A percentile compares a stretch with the other conserved stretches of the same genome.
These are phyloP conservation scores for Alternaria sp. DNA, from an alignment of 2,329 filamentous ascomycete genomes.

Conservation along the genomic window DNA sequence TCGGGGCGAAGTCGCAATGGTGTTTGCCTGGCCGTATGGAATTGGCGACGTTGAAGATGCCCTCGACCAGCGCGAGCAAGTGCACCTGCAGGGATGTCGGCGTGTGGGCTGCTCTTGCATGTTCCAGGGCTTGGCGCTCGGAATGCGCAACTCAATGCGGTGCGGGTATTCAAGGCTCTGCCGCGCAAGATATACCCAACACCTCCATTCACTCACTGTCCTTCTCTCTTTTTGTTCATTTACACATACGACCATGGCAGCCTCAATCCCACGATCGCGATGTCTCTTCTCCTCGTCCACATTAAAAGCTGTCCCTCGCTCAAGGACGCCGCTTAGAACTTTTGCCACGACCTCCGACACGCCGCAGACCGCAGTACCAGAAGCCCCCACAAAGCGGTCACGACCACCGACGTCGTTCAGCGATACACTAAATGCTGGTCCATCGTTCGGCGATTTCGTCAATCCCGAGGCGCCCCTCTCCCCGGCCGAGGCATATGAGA, in stretches of 20 bases:
- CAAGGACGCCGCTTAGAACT: slow-evolving; percentile 26
- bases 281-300: slow-evolving; percentile 35
- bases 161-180: slow-evolving; percentile 23
- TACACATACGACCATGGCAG: slow-evolving; percentile 31
- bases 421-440: slow-evolving; percentile 69
- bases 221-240: not conserved
- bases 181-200: slow-evolving; percentile 3
- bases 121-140: slow-evolving; percentile 11
- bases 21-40: slow-evolving; percentile 25
- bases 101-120: slow-evolving; percentile 37
- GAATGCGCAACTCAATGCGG: slow-evolving; percentile 9
- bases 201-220: slow-evolving; percentile 1
- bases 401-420: slow-evolving; percentile 62
- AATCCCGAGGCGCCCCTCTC: slow-evolving; percentile 51
- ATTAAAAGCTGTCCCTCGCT: slow-evolving; percentile 23
- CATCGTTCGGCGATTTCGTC: slow-evolving; percentile 69
- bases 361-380: slow-evolving; percentile 22
- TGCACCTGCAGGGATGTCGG: slow-evolving; percentile 39
- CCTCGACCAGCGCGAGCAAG: slow-evolving; percentile 28
- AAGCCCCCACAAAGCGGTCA: slow-evolving; percentile 35
- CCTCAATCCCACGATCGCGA: slow-evolving; percentile 41
- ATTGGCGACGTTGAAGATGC: slow-evolving; percentile 46
- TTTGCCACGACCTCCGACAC: slow-evolving; percentile 45
- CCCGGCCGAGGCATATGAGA: slow-evolving; percentile 62
- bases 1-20: slow-evolving; percentile 3